Base-by-base conservation (phyloP, 768 basidiomycete genomes). In the Gloeopeniophorella convolvens region DNA sequence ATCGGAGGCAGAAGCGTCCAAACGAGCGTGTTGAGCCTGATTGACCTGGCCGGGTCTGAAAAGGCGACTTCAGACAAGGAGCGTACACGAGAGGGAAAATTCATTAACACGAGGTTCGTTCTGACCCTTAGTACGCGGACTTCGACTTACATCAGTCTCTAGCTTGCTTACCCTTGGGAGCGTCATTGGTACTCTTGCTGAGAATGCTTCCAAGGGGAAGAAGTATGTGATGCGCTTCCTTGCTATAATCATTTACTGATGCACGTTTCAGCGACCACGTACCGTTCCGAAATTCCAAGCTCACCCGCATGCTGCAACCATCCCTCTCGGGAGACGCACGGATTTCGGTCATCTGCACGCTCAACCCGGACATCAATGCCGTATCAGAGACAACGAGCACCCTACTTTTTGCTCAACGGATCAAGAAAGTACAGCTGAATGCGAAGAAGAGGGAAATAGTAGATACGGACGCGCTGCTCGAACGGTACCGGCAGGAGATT, bases 11-110 rank as follows among this genome's bases (percentile, higher is more conserved):
- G 82, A 45, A 88, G 85, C 51, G 87, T 89, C 12, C 84, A 82
- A 60, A 85, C 80, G 35, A 87, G 79, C 5, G 87, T 85, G 31
- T 65, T 85, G 73, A 92, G 86, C 64, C 72, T 96, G 41, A 96
- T 96, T 51, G 93, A 99, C 74, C 73, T 99, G 10, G 96, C 96
- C 42, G 96, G 96, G 3, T 95, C 92, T 0, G 96, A 99, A 64
- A 91, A 85, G 63, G 95, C 94, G 0, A 97, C 94, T 0, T 89
- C 87, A 1, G 91, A 94, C 66, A 95, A 94, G 65, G 93, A 97
- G 50, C 73, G 96, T 37, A 92, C 92, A n/a, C 77, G 86, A 37
- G 96, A 99, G 66, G 96, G 95, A 11, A 90, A 88, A 63, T 95
- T 93, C 62, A 99, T 98, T 69, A 99, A 99, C 61, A 89, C 87